phyloP scores from a whole-genome alignment of 208 protist species.

The Acanthamoeba culbertsoni region DNA sequence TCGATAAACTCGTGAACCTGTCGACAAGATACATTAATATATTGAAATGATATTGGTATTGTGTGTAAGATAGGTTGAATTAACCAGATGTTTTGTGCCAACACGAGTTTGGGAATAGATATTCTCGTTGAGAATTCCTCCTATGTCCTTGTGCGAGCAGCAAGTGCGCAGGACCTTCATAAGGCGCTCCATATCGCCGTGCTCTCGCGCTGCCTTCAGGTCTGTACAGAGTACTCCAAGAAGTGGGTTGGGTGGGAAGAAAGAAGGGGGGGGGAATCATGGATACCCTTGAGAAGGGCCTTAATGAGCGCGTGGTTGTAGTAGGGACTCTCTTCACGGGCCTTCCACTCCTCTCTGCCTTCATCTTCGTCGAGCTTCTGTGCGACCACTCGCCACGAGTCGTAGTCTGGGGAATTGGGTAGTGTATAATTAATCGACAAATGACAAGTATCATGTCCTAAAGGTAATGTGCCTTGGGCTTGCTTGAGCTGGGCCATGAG shows the following conservation, averaged over 20 bases:
- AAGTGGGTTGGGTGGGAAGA: background rate
- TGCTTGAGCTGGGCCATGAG: background rate
- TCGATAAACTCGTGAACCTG: constrained; percentile 36
- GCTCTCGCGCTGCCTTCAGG: background rate
- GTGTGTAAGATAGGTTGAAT: background rate
- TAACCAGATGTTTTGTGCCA: background rate
- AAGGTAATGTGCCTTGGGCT: constrained; percentile 18
- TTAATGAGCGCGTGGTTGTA: constrained; percentile 31
- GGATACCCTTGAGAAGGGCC: background rate
- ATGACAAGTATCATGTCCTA: no score
- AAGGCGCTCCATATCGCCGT: background rate
- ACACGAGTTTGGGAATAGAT: constrained; percentile 27
- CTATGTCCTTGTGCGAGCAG: constrained; percentile 38
- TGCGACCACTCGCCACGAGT: background rate
- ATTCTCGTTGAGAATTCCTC: constrained; percentile 40
- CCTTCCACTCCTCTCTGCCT: constrained; percentile 29
- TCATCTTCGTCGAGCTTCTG: background rate
- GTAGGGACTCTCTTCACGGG: background rate
- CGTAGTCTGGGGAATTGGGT: background rate
- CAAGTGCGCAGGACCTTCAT: background rate
- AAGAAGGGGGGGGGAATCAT: background rate
- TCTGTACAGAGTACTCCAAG: background rate
- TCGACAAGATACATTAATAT: background rate
- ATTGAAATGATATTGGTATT: background rate
- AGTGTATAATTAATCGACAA: no score